Percentiles rank a stretch among this genome's conserved stretches.
Conservation (phyloP, 2,329 filamentous ascomycete genomes). For the Plenodomus tracheiphilus region DNA sequence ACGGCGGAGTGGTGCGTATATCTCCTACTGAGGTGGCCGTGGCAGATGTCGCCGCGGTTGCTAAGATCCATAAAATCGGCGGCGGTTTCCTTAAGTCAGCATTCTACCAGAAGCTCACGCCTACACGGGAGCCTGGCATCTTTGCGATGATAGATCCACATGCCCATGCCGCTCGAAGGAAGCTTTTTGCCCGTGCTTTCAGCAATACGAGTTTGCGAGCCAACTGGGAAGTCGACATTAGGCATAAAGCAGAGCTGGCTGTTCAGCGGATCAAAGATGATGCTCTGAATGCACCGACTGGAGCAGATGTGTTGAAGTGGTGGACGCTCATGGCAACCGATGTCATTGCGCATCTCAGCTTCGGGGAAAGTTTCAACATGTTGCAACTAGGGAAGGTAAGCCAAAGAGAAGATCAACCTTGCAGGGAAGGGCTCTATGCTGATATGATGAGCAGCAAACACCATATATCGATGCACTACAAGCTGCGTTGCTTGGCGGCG, state of each 20-base stretch:
- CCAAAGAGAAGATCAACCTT: not conserved
- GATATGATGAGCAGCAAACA: conserved; percentile 13
- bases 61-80: conserved; percentile 41
- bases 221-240: conserved; percentile 43
- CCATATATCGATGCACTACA: conserved; percentile 37
- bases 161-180: conserved; percentile 41
- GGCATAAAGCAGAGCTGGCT: conserved; percentile 37
- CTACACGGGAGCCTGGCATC: conserved; percentile 28
- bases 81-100: conserved; percentile 47
- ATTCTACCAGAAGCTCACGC: conserved; percentile 38
- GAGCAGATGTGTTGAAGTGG: conserved; percentile 44
- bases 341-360: conserved; percentile 43
- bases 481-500: conserved; percentile 29
- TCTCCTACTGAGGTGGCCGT: conserved; percentile 28
- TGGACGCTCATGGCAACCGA: conserved; percentile 48
- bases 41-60: conserved; percentile 20
- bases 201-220: conserved; percentile 40
- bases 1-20: conserved; percentile 33
- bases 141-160: conserved; percentile 46
- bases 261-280: conserved; percentile 31
- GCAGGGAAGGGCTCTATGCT: not conserved
- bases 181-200: conserved; percentile 43
- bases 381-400: conserved; percentile 41
- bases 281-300: conserved; percentile 16
- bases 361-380: conserved; percentile 47